Evolutionary conservation across 306 rosid genomes (phyloP).

Genomic region (Begonia fuchsioides): DNA sequence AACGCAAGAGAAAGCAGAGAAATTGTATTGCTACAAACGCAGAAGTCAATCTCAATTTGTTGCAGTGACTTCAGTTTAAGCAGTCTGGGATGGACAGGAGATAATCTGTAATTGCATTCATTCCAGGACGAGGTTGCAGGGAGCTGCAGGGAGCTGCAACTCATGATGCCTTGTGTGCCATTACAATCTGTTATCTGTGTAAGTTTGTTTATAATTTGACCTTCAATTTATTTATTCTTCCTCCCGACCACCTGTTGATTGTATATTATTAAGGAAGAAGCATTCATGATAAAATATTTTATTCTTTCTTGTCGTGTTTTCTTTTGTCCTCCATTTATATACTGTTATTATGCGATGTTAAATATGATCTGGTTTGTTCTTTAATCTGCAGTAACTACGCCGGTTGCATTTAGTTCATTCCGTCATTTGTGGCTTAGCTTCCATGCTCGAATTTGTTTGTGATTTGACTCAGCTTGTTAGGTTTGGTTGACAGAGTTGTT

Average conservation of each 20-base stretch:
- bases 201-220: conserved; percentile 59
- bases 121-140: conserved; percentile 15
- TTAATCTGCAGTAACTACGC: no score
- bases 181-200: conserved; percentile 75
- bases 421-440: no score
- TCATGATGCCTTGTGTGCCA: conserved; percentile 43
- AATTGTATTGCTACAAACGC: conserved; percentile 8
- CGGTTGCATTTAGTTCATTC: no score
- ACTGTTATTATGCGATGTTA: no score
- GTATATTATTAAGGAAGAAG: conserved; percentile 33
- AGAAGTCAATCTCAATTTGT: conserved; percentile 12
- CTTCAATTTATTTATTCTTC: conserved; percentile 89
- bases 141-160: conserved; percentile 41
- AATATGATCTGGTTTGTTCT: no score
- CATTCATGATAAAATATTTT: conserved; percentile 19
- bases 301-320: conserved; percentile 15
- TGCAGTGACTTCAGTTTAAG: conserved; percentile 15
- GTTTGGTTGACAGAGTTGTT: no score
- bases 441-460: no score
- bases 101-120: conserved; percentile 16
- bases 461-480: no score
- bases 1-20: conserved; percentile 21
- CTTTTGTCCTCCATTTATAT: no score
- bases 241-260: conserved; percentile 25
- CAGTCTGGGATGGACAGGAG: conserved; percentile 17